Evolutionary conservation across 176 grass and related monocot species (phyloP).

Genomic region (Urochloa ruziziensis): DNA sequence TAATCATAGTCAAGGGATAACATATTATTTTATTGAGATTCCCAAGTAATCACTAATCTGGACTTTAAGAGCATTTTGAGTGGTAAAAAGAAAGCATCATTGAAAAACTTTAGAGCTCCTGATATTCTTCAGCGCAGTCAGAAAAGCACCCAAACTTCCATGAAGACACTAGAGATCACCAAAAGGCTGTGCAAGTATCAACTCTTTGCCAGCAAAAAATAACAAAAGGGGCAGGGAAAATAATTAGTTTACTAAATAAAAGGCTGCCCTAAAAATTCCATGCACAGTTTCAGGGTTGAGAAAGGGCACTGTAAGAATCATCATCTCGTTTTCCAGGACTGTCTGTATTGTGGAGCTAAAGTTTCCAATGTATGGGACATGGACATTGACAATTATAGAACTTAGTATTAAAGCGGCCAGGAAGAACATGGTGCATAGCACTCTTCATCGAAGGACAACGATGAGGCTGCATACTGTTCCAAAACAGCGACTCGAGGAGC

Average conservation of each 20-base stretch:
- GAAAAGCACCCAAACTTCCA: not conserved
- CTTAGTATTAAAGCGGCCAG: not conserved
- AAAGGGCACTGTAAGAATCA: not conserved
- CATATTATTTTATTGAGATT: slow-evolving; percentile 19
- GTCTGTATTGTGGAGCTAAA: not conserved
- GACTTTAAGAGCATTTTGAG: not conserved
- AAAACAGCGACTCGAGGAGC: not conserved
- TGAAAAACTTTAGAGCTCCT: not conserved
- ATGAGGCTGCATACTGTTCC: not conserved
- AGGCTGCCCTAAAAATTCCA: not conserved
- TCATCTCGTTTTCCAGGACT: not conserved
- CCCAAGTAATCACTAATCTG: not conserved
- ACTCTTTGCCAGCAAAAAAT: not conserved
- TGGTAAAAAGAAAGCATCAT: not conserved
- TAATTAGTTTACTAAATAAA: not conserved
- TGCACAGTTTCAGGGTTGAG: not conserved
- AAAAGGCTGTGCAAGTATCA: not conserved
- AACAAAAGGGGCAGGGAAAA: not conserved
- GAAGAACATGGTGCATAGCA: not conserved
- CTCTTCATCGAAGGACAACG: not conserved
- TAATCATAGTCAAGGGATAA: slow-evolving; percentile 41
- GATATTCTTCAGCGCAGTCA: not conserved
- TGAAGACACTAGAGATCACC: not conserved
- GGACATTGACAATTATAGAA: not conserved
- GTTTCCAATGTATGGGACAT: not conserved